These are phyloP conservation scores for Auxenochlorella pyrenoidosa DNA, from an alignment of 139 green algal species.

Conservation along the genomic window DNA sequence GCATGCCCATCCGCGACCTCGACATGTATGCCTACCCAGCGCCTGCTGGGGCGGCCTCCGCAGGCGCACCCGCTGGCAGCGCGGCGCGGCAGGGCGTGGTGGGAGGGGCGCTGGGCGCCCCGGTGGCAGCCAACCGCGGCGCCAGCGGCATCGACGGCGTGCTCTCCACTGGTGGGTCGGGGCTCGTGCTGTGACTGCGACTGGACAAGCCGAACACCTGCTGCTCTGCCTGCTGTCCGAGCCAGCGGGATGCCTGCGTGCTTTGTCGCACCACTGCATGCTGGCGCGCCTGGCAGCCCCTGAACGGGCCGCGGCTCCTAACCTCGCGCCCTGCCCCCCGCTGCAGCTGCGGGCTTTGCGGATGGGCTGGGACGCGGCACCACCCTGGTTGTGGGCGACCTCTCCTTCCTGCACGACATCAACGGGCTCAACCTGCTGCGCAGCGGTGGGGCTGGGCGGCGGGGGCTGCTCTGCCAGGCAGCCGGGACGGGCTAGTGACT, in stretches of 20 bases:
- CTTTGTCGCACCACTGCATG: no score
- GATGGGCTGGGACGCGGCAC: conserved; percentile 75
- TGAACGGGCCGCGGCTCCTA: no score
- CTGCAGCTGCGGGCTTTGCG: conserved; percentile 89
- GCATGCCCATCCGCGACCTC: conserved; percentile 98
- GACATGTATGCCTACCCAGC: conserved; percentile 89
- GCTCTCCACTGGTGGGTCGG: conserved; percentile 66
- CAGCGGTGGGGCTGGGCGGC: conserved; percentile 35
- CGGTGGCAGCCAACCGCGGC: conserved; percentile 90
- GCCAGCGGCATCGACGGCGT: conserved; percentile 98
- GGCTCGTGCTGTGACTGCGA: no score
- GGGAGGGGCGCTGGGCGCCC: conserved; percentile 22
- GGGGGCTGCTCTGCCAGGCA: neutral
- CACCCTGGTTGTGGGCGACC: conserved; percentile 95
- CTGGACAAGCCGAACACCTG: no score
- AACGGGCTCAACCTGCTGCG: conserved; percentile 95
- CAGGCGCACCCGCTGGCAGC: neutral
- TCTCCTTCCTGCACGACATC: conserved; percentile 98
- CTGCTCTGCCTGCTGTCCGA: neutral
- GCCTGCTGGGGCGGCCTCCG: neutral
- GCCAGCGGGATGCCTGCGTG: no score
- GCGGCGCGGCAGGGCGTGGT: conserved; percentile 19
- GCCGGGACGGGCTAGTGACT: no score
- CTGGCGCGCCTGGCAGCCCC: no score
- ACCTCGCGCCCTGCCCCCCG: no score